These are phyloP conservation scores for Komagataella pseudopastoris DNA, from an alignment of 805 yeast genomes.

Conservation along the genomic window DNA sequence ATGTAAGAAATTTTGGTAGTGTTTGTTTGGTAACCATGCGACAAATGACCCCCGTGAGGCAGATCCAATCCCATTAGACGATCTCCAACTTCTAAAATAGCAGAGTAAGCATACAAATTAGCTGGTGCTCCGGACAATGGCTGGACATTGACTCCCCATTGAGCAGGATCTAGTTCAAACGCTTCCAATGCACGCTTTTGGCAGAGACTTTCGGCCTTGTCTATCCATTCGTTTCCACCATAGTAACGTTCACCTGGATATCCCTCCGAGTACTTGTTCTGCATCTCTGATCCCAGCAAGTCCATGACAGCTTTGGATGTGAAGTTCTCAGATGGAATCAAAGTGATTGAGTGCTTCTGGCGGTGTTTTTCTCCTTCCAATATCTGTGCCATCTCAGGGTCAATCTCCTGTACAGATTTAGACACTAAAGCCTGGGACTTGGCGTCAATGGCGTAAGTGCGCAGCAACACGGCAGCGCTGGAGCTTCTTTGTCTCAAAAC, in stretches of 20 bases:
- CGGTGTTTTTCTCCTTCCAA: conserved; percentile 66
- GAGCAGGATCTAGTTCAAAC: conserved; percentile 56
- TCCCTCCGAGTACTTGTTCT: conserved; percentile 96
- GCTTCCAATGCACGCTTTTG: conserved; percentile 86
- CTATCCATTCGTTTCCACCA: conserved; percentile 95
- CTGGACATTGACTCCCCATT: conserved; percentile 98
- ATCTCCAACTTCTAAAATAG: conserved; percentile 79
- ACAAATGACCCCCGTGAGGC: conserved; percentile 97
- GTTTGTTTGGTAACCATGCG: conserved; percentile 93
- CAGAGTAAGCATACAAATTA: conserved; percentile 83
- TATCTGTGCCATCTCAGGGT: conserved; percentile 77
- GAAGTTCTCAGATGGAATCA: conserved; percentile 94
- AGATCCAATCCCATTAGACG: conserved; percentile 94
- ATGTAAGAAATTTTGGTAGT: conserved; percentile 81
- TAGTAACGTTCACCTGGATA: conserved; percentile 97
- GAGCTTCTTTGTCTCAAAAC: background rate
- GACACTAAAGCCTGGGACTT: conserved; percentile 41
- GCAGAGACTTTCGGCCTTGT: conserved; percentile 79
- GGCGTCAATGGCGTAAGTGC: conserved; percentile 31
- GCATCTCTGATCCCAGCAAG: conserved; percentile 90
- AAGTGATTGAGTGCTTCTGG: conserved; percentile 83
- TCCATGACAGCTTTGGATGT: conserved; percentile 93
- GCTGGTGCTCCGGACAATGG: conserved; percentile 95
- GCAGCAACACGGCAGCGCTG: conserved; percentile 2
- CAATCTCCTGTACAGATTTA: conserved; percentile 52